Percentiles rank a stretch among this genome's conserved stretches.
phyloP scores from a whole-genome alignment of 495 filamentous ascomycete species.

The Talaromyces thailandensis region DNA sequence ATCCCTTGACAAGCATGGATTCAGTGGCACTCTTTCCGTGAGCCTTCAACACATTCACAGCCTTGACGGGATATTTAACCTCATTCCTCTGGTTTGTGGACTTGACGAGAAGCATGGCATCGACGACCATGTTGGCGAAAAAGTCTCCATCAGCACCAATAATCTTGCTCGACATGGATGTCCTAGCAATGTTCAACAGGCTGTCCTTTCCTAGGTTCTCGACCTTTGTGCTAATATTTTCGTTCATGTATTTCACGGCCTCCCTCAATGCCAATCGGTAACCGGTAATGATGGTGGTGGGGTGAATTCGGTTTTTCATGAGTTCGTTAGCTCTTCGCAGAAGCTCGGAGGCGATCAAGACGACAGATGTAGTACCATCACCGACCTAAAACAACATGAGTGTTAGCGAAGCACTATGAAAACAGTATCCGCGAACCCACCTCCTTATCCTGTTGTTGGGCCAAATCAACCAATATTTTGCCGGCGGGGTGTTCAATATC shows the following conservation, averaged over 20 bases:
- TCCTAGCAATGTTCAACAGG: conserved; percentile 91
- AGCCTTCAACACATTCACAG: conserved; percentile 96
- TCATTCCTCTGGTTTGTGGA: conserved; percentile 82
- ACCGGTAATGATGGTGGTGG: conserved; percentile 97
- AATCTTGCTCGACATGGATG: conserved; percentile 98
- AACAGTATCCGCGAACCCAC: conserved; percentile 23
- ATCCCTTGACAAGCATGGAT: conserved; percentile 88
- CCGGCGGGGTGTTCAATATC: conserved; percentile 97
- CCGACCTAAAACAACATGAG: conserved; percentile 50
- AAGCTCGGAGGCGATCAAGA: conserved; percentile 94
- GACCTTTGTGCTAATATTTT: conserved; percentile 92
- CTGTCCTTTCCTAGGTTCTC: conserved; percentile 84
- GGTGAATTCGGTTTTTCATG: conserved; percentile 99
- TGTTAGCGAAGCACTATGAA: conserved; percentile 12
- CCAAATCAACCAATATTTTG: conserved; percentile 95
- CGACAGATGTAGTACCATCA: conserved; percentile 96
- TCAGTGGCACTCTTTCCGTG: conserved; percentile 89
- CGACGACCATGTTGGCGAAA: conserved; percentile 93
- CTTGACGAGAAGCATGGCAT: conserved; percentile 94
- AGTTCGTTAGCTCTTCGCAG: conserved; percentile 91
- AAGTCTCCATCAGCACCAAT: conserved; percentile 95
- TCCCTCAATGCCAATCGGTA: conserved; percentile 93
- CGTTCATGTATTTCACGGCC: conserved; percentile 97
- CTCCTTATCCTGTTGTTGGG: conserved; percentile 98
- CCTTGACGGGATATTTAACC: conserved; percentile 96